Conservation (phyloP, 805 yeast genomes). For the Zygosaccharomyces rouxii region DNA sequence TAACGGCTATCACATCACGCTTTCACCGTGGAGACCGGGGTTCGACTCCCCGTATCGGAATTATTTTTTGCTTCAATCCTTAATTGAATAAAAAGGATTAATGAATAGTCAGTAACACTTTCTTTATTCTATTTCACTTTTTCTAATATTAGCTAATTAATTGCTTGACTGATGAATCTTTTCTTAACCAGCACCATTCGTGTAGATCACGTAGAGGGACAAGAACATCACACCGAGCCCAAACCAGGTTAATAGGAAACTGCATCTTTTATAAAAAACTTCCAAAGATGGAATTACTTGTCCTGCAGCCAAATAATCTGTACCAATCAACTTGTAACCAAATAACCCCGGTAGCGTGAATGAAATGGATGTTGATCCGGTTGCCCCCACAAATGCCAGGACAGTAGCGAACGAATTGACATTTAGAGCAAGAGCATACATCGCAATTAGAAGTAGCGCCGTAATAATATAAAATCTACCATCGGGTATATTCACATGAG, state of each 20-base stretch:
- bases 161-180: background rate
- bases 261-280: slow-evolving; percentile 39
- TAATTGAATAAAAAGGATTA: too few species aligned
- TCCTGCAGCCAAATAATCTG: slow-evolving; percentile 28
- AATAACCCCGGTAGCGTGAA: slow-evolving; percentile 87
- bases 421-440: slow-evolving; percentile 61
- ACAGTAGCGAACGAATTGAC: slow-evolving; percentile 76
- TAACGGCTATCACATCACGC: slow-evolving; percentile 28
- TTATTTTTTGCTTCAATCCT: too few species aligned
- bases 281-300: slow-evolving; percentile 29
- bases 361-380: slow-evolving; percentile 89
- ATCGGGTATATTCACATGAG: slow-evolving; percentile 10
- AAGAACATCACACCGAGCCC: slow-evolving; percentile 67
- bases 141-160: background rate
- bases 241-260: slow-evolving; percentile 57
- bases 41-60: slow-evolving; percentile 28
- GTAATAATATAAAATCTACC: slow-evolving; percentile 37
- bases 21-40: slow-evolving; percentile 28
- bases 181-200: slow-evolving; percentile 9
- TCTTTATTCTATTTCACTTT: too few species aligned
- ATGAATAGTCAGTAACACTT: too few species aligned
- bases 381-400: slow-evolving; percentile 83
- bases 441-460: slow-evolving; percentile 41
- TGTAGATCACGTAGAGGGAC: slow-evolving; percentile 46
- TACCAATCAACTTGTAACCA: slow-evolving; percentile 64